Evolutionary conservation across 2,329 filamentous ascomycete species (phyloP).

Genomic region (Clonostachys byssicola): DNA sequence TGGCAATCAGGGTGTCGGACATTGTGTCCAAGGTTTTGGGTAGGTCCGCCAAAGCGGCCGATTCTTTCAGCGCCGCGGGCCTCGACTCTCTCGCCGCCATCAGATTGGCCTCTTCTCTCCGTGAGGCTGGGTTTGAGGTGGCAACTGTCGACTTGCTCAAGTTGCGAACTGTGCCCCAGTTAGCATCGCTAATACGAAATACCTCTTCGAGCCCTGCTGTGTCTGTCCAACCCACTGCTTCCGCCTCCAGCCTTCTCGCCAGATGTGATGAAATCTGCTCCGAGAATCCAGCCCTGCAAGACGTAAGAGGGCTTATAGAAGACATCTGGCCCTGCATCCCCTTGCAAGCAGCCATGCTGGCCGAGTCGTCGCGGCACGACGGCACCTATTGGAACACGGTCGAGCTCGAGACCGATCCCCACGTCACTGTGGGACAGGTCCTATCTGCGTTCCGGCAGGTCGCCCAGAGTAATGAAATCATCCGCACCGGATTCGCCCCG

Average conservation of each 20-base stretch:
- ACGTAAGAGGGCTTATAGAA: slow-evolving; percentile 20
- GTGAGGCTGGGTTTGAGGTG: slow-evolving; percentile 48
- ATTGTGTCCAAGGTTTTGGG: slow-evolving; percentile 36
- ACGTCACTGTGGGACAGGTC: slow-evolving; percentile 31
- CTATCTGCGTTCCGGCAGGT: slow-evolving; percentile 43
- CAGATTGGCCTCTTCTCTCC: slow-evolving; percentile 57
- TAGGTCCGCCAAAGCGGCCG: slow-evolving; percentile 23
- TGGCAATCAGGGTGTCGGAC: not conserved
- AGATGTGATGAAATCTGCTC: slow-evolving; percentile 9
- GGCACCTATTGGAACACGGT: slow-evolving; percentile 76
- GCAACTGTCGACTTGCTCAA: slow-evolving; percentile 59
- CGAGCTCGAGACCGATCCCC: slow-evolving; percentile 50
- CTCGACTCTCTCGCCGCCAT: slow-evolving; percentile 52
- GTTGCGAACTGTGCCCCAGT: slow-evolving; percentile 35
- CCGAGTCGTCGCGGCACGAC: slow-evolving; percentile 59
- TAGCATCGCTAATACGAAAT: slow-evolving; percentile 8
- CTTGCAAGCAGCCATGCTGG: slow-evolving; percentile 76
- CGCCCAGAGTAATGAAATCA: slow-evolving; percentile 54
- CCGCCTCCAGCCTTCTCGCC: slow-evolving; percentile 6
- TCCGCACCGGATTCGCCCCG: slow-evolving; percentile 71
- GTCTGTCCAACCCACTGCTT: not conserved
- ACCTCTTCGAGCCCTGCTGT: not conserved
- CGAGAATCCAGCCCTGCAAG: slow-evolving; percentile 6
- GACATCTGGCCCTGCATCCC: slow-evolving; percentile 61
- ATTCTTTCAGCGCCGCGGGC: slow-evolving; percentile 47